phyloP scores from a whole-genome alignment of 352 stramenopile genomes.

The Phytopythium delawarense region DNA sequence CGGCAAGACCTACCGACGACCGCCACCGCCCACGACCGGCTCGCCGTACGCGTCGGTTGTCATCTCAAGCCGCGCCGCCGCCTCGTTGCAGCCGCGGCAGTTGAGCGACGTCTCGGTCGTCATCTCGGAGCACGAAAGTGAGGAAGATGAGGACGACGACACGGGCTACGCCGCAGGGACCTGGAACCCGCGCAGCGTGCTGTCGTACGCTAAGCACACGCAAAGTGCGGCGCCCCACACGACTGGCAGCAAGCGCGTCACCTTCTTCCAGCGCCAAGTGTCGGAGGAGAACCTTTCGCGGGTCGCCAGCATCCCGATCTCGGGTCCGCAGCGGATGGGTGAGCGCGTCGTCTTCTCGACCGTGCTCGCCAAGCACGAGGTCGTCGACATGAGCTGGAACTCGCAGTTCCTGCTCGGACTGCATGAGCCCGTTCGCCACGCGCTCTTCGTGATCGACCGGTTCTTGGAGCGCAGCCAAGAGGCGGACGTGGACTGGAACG shows the following conservation, averaged over 20 bases:
- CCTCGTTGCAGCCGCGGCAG: slow-evolving; percentile 12
- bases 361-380: slow-evolving; percentile 40
- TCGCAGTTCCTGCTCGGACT: slow-evolving; percentile 69
- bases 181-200: slow-evolving; percentile 10
- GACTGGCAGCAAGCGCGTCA: slow-evolving; percentile 17
- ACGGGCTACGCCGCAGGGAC: slow-evolving; percentile 11
- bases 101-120: slow-evolving; percentile 23
- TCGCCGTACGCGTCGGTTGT: slow-evolving; percentile 1
- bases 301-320: slow-evolving; percentile 42
- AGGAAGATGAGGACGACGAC: slow-evolving; percentile 17
- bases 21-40: neutral
- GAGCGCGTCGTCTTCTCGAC: slow-evolving; percentile 64
- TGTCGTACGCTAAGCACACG: slow-evolving; percentile 3
- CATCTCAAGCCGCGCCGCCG: neutral
- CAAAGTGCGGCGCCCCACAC: slow-evolving; percentile 20
- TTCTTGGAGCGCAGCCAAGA: slow-evolving; percentile 64
- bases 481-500: slow-evolving; percentile 44
- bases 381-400: slow-evolving; percentile 69
- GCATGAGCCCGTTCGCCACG: slow-evolving; percentile 77
- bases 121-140: slow-evolving; percentile 42
- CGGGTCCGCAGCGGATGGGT: slow-evolving; percentile 28
- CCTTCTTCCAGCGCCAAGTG: slow-evolving; percentile 23
- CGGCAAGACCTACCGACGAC: neutral
- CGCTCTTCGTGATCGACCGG: slow-evolving; percentile 78
- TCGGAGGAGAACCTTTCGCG: slow-evolving; percentile 38